Evolutionary conservation across 345 rosid genomes (phyloP).

Genomic region (Euphorbia tirucalli): DNA sequence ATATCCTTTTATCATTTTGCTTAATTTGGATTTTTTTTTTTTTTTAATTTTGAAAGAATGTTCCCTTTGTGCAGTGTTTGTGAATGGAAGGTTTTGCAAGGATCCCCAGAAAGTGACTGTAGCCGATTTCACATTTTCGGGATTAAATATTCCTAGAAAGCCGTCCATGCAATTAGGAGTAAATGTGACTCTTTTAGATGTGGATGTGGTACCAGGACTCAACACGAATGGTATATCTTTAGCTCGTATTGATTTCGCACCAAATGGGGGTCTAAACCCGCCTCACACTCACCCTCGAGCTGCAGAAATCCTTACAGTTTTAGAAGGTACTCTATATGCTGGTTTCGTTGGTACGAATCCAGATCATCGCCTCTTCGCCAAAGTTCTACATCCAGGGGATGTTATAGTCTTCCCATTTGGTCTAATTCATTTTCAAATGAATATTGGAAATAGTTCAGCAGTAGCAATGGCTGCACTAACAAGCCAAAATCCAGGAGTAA

Average conservation of each 20-base stretch:
- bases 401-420: constrained; percentile 17
- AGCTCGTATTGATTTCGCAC: constrained; percentile 12
- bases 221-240: constrained; percentile 14
- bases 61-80: constrained; percentile 8
- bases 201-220: constrained; percentile 5
- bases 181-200: constrained; percentile 5
- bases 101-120: background rate
- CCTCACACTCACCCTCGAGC: constrained; percentile 23
- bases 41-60: too few relatives aligned
- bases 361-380: constrained; percentile 11
- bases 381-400: constrained; percentile 17
- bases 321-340: constrained; percentile 15
- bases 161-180: constrained; percentile 6
- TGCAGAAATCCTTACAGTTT: constrained; percentile 14
- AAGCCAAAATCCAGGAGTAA: constrained; percentile 20
- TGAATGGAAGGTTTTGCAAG: constrained; percentile 18
- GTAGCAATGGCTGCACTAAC: constrained; percentile 6
- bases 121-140: constrained; percentile 8
- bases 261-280: constrained; percentile 10
- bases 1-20: too few relatives aligned
- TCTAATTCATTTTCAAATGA: constrained; percentile 22
- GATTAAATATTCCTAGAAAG: background rate
- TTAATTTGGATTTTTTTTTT: too few relatives aligned
- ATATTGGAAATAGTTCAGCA: constrained; percentile 15
- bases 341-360: constrained; percentile 22